Conservation (phyloP, 441 rosid species). For the Pelargonium myrrhifolium region DNA sequence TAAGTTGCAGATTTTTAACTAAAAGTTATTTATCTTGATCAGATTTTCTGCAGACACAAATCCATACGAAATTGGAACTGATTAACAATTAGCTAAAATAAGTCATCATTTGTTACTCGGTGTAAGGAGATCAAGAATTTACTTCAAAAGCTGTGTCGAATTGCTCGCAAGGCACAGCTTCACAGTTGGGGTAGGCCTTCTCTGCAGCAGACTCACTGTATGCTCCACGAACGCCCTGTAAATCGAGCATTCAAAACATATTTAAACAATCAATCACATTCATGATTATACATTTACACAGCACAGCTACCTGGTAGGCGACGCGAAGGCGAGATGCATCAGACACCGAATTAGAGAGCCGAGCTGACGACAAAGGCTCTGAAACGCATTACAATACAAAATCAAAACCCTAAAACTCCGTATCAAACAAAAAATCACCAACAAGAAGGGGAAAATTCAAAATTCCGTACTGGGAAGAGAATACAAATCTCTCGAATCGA, state of each 20-base stretch:
- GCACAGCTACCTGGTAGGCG: conserved; percentile 66
- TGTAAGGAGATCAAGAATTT: conserved; percentile 8
- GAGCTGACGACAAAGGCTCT: conserved; percentile 74
- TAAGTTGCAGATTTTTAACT: too few relatives aligned
- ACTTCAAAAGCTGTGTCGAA: conserved; percentile 91
- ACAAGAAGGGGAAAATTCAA: background rate
- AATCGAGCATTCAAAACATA: background rate
- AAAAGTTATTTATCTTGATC: too few relatives aligned
- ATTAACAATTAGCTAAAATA: background rate
- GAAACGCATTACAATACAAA: conserved; percentile 1
- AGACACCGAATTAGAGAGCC: conserved; percentile 35
- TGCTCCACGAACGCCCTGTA: conserved; percentile 82
- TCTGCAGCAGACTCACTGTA: conserved; percentile 90
- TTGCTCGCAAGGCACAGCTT: conserved; percentile 89
- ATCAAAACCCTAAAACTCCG: background rate
- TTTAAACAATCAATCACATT: background rate
- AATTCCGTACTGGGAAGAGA: conserved; percentile 51
- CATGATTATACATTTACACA: background rate
- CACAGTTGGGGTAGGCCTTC: conserved; percentile 88
- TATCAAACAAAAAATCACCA: background rate
- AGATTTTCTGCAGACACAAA: background rate
- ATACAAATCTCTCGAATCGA: conserved; percentile 28
- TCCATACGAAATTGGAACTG: background rate
- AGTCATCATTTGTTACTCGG: background rate
- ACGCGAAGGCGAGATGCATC: conserved; percentile 74